phyloP scores from a whole-genome alignment of 768 basidiomycete species.

The Tylopilus rubrobrunneus region DNA sequence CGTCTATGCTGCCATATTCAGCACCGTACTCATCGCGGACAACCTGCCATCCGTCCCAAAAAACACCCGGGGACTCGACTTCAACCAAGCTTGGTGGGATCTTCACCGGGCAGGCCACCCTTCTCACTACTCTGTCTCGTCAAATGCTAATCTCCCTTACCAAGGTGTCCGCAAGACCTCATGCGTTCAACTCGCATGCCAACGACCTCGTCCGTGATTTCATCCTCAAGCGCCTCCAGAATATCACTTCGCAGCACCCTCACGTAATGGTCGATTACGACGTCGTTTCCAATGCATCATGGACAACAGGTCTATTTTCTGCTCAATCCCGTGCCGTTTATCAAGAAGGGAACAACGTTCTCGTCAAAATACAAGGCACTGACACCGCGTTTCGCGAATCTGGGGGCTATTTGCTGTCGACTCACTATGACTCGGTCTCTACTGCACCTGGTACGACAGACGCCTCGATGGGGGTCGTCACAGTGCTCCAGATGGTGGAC shows the following conservation, averaged over 20 bases:
- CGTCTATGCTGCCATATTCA: conserved; percentile 47
- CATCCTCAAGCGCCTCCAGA: conserved; percentile 50
- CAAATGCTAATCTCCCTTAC: not conserved
- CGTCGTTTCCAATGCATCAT: conserved; percentile 46
- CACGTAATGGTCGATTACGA: conserved; percentile 55
- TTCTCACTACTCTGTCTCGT: not conserved
- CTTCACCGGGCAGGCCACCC: conserved; percentile 44
- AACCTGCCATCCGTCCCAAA: conserved; percentile 42
- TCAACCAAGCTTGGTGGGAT: conserved; percentile 56
- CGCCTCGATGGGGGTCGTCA: conserved; percentile 70
- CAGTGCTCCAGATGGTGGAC: conserved; percentile 61
- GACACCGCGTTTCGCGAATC: conserved; percentile 30
- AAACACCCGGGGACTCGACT: conserved; percentile 41
- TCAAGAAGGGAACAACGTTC: conserved; percentile 65
- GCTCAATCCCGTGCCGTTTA: conserved; percentile 35
- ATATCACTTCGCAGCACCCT: conserved; percentile 39
- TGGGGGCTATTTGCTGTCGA: conserved; percentile 65
- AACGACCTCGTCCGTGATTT: conserved; percentile 66
- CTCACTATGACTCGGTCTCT: conserved; percentile 80
- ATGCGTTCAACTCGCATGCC: conserved; percentile 73
- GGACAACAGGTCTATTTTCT: conserved; percentile 26
- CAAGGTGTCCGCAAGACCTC: conserved; percentile 65
- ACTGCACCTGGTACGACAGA: conserved; percentile 75
- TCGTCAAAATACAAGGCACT: conserved; percentile 60
- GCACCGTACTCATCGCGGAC: conserved; percentile 46